Conservation (phyloP, 2,329 filamentous ascomycete species). For the Huntiella moniliformis region DNA sequence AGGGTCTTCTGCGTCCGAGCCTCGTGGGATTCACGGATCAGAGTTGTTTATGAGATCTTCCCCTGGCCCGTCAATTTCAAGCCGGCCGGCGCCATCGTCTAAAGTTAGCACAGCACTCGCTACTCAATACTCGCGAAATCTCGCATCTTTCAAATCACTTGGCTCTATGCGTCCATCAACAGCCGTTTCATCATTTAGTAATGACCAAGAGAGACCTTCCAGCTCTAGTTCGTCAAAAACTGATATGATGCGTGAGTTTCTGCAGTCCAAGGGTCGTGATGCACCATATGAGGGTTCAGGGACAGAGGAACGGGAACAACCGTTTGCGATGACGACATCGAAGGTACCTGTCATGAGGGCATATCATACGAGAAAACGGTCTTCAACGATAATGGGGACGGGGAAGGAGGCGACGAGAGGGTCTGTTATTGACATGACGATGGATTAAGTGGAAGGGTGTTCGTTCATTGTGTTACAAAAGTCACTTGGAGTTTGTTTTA, state of each 20-base stretch:
- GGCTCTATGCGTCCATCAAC: background rate
- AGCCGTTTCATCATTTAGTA: background rate
- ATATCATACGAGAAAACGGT: background rate
- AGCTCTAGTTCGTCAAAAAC: constrained; percentile 1
- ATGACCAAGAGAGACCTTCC: background rate
- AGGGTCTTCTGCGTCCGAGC: no score
- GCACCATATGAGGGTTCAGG: no score
- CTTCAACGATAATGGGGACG: background rate
- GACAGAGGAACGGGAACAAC: background rate
- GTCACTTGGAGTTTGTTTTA: no score
- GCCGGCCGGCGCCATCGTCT: no score
- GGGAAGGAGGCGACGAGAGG: background rate
- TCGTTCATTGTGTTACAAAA: no score
- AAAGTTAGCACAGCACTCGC: no score
- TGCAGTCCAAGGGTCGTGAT: no score
- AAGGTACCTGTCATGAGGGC: background rate
- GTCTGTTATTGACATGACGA: background rate
- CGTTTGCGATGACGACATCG: background rate
- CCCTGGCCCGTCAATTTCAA: no score
- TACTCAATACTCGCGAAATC: no score
- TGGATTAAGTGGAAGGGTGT: background rate
- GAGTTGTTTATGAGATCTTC: no score
- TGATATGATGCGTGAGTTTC: background rate
- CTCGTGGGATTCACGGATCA: no score
- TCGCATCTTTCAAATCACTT: background rate